phyloP scores from a whole-genome alignment of 805 yeast species.

The Teunomyces cretensis region DNA sequence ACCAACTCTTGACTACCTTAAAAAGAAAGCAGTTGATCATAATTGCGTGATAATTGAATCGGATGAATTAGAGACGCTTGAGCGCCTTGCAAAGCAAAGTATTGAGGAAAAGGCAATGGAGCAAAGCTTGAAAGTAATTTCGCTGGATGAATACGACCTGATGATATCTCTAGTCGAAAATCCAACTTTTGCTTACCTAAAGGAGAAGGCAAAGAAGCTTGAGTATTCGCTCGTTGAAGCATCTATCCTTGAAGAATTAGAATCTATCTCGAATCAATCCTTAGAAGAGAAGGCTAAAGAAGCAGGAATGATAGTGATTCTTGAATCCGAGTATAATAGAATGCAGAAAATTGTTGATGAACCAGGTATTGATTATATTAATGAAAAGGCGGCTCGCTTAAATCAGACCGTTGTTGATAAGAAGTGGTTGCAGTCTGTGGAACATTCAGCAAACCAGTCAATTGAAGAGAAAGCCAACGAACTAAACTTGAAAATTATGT shows the following conservation, averaged over 20 bases:
- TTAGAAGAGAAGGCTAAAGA: slow-evolving; percentile 14
- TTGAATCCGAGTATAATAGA: slow-evolving; percentile 18
- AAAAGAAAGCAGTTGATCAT: slow-evolving; percentile 14
- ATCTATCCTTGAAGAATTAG: not conserved
- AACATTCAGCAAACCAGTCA: slow-evolving; percentile 9
- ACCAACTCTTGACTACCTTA: slow-evolving; percentile 17
- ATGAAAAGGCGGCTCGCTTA: slow-evolving; percentile 13
- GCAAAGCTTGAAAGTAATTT: slow-evolving; percentile 13
- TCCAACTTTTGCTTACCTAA: slow-evolving; percentile 33
- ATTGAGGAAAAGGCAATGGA: slow-evolving; percentile 9
- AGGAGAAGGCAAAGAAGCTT: slow-evolving; percentile 18
- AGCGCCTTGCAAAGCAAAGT: slow-evolving; percentile 8
- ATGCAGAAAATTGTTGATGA: slow-evolving; percentile 9
- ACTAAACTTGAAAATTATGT: slow-evolving; percentile 13
- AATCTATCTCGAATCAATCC: slow-evolving; percentile 10
- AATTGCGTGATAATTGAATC: slow-evolving; percentile 9
- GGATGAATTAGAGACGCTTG: slow-evolving; percentile 12
- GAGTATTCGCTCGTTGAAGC: slow-evolving; percentile 9
- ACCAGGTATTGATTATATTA: slow-evolving; percentile 15
- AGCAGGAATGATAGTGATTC: slow-evolving; percentile 13
- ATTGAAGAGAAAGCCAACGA: slow-evolving; percentile 8
- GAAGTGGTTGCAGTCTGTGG: slow-evolving; percentile 10
- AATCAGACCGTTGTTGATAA: slow-evolving; percentile 9
- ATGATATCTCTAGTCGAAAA: slow-evolving; percentile 6
- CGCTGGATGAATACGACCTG: slow-evolving; percentile 10